A percentile compares a stretch with the other conserved stretches of the same genome.
Conservation (phyloP, 2,329 filamentous ascomycete species). For the Talaromyces sp. region DNA sequence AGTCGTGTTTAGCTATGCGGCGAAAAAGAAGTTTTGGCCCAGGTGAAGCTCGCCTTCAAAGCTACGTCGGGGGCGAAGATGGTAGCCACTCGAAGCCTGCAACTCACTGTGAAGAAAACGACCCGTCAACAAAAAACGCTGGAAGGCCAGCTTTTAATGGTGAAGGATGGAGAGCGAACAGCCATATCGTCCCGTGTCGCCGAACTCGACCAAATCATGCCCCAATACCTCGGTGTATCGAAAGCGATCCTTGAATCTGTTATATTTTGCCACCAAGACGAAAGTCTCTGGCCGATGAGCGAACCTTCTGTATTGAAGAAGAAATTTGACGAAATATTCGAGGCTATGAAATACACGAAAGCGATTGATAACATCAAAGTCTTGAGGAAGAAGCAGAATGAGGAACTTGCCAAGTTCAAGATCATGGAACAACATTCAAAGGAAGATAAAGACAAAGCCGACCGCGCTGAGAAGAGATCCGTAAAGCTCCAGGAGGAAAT, state of each 20-base stretch:
- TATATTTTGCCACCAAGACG: constrained; percentile 98
- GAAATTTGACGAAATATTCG: constrained; percentile 95
- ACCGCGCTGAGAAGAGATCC: constrained; percentile 62
- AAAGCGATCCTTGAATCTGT: constrained; percentile 86
- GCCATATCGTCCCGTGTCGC: constrained; percentile 73
- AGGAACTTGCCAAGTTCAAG: constrained; percentile 67
- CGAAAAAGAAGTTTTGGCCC: constrained; percentile 83
- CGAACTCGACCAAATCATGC: constrained; percentile 79
- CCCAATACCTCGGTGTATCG: constrained; percentile 81
- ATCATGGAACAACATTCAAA: constrained; percentile 73
- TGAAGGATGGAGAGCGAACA: constrained; percentile 72
- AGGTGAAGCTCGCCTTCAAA: constrained; percentile 85
- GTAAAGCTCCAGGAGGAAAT: constrained; percentile 60
- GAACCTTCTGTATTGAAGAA: constrained; percentile 83
- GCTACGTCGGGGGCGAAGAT: constrained; percentile 73
- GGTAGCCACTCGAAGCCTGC: constrained; percentile 76
- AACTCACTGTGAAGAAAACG: constrained; percentile 80
- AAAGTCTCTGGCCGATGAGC: constrained; percentile 94
- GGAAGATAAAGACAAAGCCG: constrained; percentile 76
- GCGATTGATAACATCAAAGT: constrained; percentile 92
- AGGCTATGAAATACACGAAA: constrained; percentile 93
- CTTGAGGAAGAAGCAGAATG: constrained; percentile 75
- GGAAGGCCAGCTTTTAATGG: constrained; percentile 70
- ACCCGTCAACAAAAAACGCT: constrained; percentile 74
- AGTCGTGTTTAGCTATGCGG: constrained; percentile 56